phyloP scores from a whole-genome alignment of 352 stramenopile species.

The Pythium phragmitis region DNA sequence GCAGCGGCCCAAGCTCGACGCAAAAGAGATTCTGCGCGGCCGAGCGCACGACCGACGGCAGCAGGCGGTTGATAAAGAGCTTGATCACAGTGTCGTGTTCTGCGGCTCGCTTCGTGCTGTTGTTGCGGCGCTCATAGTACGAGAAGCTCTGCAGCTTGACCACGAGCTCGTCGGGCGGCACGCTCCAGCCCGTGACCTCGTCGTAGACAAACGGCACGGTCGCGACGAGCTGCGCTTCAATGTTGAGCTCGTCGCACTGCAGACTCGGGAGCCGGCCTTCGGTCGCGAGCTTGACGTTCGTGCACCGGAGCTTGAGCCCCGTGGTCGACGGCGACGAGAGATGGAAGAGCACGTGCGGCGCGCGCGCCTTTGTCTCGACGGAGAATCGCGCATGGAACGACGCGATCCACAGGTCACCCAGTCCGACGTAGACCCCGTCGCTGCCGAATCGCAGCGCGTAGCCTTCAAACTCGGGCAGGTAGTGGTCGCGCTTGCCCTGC shows the following conservation, averaged over 20 bases:
- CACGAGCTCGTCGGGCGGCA: slow-evolving; percentile 52
- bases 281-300: slow-evolving; percentile 65
- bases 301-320: slow-evolving; percentile 59
- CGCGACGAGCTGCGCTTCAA: slow-evolving; percentile 66
- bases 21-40: slow-evolving; percentile 63
- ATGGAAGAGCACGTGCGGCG: slow-evolving; percentile 64
- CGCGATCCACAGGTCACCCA: slow-evolving; percentile 72
- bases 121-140: slow-evolving; percentile 69
- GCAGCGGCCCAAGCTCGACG: slow-evolving; percentile 55
- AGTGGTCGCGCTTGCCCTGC: slow-evolving; percentile 66
- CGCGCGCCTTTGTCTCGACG: slow-evolving; percentile 55
- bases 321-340: slow-evolving; percentile 53
- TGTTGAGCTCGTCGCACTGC: slow-evolving; percentile 75
- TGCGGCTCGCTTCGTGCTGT: slow-evolving; percentile 52
- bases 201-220: slow-evolving; percentile 69
- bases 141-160: slow-evolving; percentile 68
- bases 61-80: slow-evolving; percentile 73
- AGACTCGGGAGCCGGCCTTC: slow-evolving; percentile 69
- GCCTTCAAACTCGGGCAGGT: slow-evolving; percentile 55
- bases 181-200: slow-evolving; percentile 55
- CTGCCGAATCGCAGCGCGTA: slow-evolving; percentile 67
- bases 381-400: slow-evolving; percentile 74
- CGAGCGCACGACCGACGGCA: slow-evolving; percentile 59
- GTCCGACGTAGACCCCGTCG: slow-evolving; percentile 67
- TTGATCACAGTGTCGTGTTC: slow-evolving; percentile 81